phyloP scores from a whole-genome alignment of 495 filamentous ascomycete genomes.

The Penicillium psychrofluorescens region DNA sequence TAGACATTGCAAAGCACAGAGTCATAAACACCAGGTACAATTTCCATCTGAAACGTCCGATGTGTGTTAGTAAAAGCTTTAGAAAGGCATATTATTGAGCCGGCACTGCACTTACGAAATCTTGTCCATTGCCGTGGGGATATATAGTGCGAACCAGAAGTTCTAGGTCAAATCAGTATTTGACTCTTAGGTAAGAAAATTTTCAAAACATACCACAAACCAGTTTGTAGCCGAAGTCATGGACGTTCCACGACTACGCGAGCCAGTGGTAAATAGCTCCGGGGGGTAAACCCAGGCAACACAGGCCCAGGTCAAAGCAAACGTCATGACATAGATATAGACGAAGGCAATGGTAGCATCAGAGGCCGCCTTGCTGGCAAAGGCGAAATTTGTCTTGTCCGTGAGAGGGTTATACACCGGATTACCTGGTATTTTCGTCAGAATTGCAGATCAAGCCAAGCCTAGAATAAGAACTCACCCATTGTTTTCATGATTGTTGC shows the following conservation, averaged over 20 bases:
- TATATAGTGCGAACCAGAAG: constrained; percentile 22
- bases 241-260: constrained; percentile 12
- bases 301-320: constrained; percentile 14
- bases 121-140: constrained; percentile 16
- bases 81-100: not conserved
- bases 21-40: constrained; percentile 20
- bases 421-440: constrained; percentile 5
- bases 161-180: constrained; percentile 7
- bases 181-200: not conserved
- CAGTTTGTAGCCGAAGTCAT: constrained; percentile 16
- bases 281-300: constrained; percentile 16
- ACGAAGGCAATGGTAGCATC: constrained; percentile 16
- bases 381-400: constrained; percentile 18
- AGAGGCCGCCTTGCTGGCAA: constrained; percentile 5
- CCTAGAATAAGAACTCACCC: constrained; percentile 1
- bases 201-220: constrained; percentile 13
- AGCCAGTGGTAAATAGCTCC: constrained; percentile 11
- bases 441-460: not conserved
- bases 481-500: constrained; percentile 19
- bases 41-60: constrained; percentile 4
- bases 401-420: constrained; percentile 16
- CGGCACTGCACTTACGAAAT: constrained; percentile 12
- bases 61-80: not conserved
- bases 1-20: constrained; percentile 9
- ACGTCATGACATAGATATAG: constrained; percentile 12